Base-by-base conservation (phyloP, 306 rosid species). In the Gynostemma pentaphyllum region DNA sequence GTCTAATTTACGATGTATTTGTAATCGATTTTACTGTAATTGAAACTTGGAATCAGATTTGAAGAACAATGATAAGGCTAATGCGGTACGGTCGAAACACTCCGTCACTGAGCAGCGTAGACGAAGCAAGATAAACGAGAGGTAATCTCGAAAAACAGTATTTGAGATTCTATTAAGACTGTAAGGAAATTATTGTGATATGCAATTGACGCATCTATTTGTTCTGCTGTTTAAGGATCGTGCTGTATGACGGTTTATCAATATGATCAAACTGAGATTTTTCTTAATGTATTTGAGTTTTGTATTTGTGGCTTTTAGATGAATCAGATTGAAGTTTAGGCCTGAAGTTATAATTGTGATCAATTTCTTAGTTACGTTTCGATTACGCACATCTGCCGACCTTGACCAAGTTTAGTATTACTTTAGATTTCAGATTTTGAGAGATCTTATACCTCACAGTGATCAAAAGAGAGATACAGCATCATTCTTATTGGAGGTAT, bases 61-160 rank as follows among this genome's bases (percentile, higher is more conserved):
- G 13, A 94, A 85, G 84, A 82, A 79, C 75, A 74, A 71, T 63
- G 95, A 86, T 49, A 94, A 86, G 77, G 97, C 97, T 72, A 86
- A 75, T 75, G 91, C 79, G 4, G 76, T 78, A 59, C 75, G 95
- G 68, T 89, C 97, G 7, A 94, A 94, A 69, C 99, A 94, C 77
- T 94, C 99, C 9, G 97, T 94, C 2, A 94, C 99, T 7, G 99
- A 94, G 82, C 97, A 94, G 89, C 88, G 91, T n/a, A 81, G 97
- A 64, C 78, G 99, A 74, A 94, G 99, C 91, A 94, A 94, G 86
- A 94, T 94, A 76, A 94, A 94, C 63, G 99, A 94, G 87, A 86
- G 99, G 99, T 94, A 74, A 65, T 72, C 62, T 42, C 62, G 24
- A 18, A 16, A 41, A 23, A 16, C 56, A 37, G 23, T 18, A 22